Percentiles rank a stretch among this genome's conserved stretches.
Conservation (phyloP, 1,139 yeast species). For the Magnusiomyces fungicola region DNA sequence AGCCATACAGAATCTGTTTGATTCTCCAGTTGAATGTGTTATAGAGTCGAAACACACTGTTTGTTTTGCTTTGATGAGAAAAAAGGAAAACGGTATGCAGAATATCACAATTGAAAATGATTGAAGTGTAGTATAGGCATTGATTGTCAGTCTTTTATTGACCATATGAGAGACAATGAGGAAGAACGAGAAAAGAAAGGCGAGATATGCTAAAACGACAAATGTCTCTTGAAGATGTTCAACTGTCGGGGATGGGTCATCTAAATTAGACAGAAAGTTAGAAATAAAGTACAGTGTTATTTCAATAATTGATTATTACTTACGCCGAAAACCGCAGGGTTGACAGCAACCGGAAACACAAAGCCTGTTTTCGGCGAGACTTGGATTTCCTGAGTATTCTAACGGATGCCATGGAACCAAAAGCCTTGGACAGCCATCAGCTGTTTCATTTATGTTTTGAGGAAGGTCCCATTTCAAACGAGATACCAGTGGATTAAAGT, state of each 20-base stretch:
- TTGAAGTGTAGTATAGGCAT: slow-evolving; percentile 20
- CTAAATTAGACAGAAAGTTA: slow-evolving; percentile 2
- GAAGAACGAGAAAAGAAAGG: slow-evolving; percentile 16
- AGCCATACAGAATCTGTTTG: slow-evolving; percentile 14
- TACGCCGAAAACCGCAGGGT: slow-evolving; percentile 12
- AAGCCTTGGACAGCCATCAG: neutral
- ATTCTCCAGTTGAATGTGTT: slow-evolving; percentile 11
- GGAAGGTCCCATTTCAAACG: neutral
- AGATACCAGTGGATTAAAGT: neutral
- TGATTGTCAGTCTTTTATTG: slow-evolving; percentile 17
- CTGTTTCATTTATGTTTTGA: neutral
- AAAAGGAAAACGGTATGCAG: slow-evolving; percentile 15
- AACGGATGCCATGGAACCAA: neutral
- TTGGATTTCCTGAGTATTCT: neutral
- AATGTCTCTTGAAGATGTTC: slow-evolving; percentile 11
- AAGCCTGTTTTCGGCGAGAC: neutral
- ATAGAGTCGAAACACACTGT: slow-evolving; percentile 14
- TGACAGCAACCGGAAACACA: slow-evolving; percentile 15
- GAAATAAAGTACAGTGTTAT: neutral
- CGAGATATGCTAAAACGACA: slow-evolving; percentile 11
- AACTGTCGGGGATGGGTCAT: slow-evolving; percentile 7
- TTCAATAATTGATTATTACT: neutral
- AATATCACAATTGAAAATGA: slow-evolving; percentile 16
- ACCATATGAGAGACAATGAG: slow-evolving; percentile 17
- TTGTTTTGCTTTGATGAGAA: slow-evolving; percentile 9